Evolutionary conservation across 208 protist genomes (phyloP).

Genomic region (Leishmania martiniquensis): DNA sequence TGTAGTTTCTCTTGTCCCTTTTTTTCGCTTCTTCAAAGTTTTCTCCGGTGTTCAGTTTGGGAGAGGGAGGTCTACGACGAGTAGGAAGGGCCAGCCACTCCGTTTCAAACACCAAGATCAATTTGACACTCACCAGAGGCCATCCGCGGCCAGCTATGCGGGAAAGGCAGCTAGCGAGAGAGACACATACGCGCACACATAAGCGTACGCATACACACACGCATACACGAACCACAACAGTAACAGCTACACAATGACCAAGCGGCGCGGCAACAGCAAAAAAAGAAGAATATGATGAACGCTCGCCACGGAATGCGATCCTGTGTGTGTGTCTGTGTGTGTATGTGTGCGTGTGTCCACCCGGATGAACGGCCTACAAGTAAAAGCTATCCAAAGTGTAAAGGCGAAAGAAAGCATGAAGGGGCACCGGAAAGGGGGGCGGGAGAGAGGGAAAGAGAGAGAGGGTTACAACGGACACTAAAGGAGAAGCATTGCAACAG

Average conservation of each 20-base stretch:
- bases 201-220: not conserved
- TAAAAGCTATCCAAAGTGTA: not conserved
- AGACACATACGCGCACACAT: too few relatives aligned
- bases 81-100: not conserved
- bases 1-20: not conserved
- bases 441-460: not conserved
- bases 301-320: not conserved
- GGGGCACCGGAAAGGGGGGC: too few relatives aligned
- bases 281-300: not conserved
- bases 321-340: slow-evolving; percentile 1
- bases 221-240: not conserved
- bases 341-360: not conserved
- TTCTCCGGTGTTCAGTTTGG: not conserved
- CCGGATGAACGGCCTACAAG: not conserved
- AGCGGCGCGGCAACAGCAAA: not conserved
- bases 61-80: not conserved
- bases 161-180: not conserved
- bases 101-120: not conserved
- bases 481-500: not conserved
- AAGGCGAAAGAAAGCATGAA: not conserved
- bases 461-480: not conserved
- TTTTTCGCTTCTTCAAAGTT: not conserved
- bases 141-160: not conserved
- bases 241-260: not conserved
- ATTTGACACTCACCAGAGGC: not conserved